Conservation (phyloP, 2,329 filamentous ascomycete species). For the Trematosphaeria pertusa region DNA sequence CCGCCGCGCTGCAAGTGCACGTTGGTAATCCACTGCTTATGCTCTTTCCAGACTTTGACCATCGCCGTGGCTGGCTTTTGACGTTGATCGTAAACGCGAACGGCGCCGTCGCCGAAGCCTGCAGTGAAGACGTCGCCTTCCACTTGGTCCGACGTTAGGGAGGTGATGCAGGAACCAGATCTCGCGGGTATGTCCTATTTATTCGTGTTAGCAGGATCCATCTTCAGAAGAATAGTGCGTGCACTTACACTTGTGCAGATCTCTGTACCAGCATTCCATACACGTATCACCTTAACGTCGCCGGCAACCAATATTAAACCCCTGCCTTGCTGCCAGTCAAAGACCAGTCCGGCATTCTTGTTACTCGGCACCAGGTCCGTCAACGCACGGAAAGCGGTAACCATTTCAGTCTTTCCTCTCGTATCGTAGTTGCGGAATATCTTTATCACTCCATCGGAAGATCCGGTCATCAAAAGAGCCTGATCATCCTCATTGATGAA, state of each 20-base stretch:
- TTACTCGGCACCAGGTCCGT: conserved; percentile 94
- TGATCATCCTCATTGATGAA: conserved; percentile 99
- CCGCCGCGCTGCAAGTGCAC: conserved; percentile 97
- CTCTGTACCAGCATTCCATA: conserved; percentile 95
- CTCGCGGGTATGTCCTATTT: conserved; percentile 84
- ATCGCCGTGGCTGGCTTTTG: conserved; percentile 84
- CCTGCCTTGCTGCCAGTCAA: conserved; percentile 99
- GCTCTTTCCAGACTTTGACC: conserved; percentile 97
- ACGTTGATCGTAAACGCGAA: conserved; percentile 92
- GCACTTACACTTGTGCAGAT: conserved; percentile 75
- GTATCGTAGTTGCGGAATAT: conserved; percentile 93
- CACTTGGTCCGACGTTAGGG: conserved; percentile 95
- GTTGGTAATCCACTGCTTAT: conserved; percentile 93
- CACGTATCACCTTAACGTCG: conserved; percentile 91
- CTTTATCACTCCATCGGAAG: conserved; percentile 91
- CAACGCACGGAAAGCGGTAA: conserved; percentile 88
- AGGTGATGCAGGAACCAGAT: conserved; percentile 94
- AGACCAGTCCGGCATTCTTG: conserved; percentile 92
- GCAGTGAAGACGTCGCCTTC: conserved; percentile 96
- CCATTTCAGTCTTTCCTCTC: conserved; percentile 77
- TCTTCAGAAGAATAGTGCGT: neutral
- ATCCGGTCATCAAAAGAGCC: conserved; percentile 91
- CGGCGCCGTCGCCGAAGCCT: conserved; percentile 93
- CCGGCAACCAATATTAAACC: conserved; percentile 94
- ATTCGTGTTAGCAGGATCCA: conserved; percentile 13